phyloP scores from a whole-genome alignment of 805 yeast species.

The Ogataea salicorniae region DNA sequence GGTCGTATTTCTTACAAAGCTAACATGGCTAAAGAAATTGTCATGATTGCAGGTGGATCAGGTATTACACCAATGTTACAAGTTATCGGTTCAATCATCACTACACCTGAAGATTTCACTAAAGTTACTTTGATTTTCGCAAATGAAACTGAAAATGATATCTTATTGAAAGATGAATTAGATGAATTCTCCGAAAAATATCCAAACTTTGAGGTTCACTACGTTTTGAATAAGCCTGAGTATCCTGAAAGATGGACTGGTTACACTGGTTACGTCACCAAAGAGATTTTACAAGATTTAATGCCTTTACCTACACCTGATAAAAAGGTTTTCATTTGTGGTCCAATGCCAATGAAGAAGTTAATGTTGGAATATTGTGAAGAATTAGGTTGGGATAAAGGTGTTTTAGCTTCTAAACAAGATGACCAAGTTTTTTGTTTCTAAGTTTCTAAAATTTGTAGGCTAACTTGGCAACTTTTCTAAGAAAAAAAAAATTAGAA shows the following conservation, averaged over 20 bases:
- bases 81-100: constrained; percentile 63
- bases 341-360: constrained; percentile 67
- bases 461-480: background rate
- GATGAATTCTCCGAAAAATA: constrained; percentile 62
- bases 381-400: constrained; percentile 56
- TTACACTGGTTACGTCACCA: constrained; percentile 53
- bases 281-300: constrained; percentile 48
- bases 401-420: constrained; percentile 25
- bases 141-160: constrained; percentile 73
- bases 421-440: constrained; percentile 36
- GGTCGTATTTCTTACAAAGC: constrained; percentile 59
- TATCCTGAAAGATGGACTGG: constrained; percentile 50
- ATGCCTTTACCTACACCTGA: constrained; percentile 46
- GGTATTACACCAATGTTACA: constrained; percentile 90
- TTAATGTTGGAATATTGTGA: constrained; percentile 43
- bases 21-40: constrained; percentile 58
- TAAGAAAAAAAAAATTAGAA: background rate
- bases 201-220: constrained; percentile 57
- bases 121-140: constrained; percentile 61
- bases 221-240: constrained; percentile 47
- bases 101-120: constrained; percentile 63
- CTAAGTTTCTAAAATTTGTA: constrained; percentile 6
- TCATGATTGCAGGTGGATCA: constrained; percentile 78
- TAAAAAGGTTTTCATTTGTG: constrained; percentile 65
- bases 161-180: constrained; percentile 63